A percentile compares a stretch with the other conserved stretches of the same genome.
Evolutionary conservation across 371 early-diverging fungal genomes (phyloP).

Genomic region (Syncephalastrum monosporum): DNA sequence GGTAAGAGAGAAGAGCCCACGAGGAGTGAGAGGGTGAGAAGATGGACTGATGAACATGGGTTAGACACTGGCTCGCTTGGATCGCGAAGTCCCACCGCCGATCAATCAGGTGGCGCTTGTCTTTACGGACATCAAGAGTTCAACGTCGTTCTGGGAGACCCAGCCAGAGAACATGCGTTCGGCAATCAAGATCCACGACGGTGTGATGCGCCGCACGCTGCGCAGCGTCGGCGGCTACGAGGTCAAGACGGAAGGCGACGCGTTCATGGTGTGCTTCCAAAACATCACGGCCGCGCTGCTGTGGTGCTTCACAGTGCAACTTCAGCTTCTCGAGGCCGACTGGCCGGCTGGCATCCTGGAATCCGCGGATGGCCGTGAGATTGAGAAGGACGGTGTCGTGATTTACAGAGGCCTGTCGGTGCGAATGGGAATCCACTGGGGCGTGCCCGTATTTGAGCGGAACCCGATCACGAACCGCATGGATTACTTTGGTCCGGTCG

Average conservation of each 20-base stretch:
- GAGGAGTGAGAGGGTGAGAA: neutral
- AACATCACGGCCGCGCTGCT: conserved; percentile 82
- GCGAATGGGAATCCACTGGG: conserved; percentile 96
- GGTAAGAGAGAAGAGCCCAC: conserved; percentile 24
- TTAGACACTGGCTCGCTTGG: conserved; percentile 64
- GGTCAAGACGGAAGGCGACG: conserved; percentile 98
- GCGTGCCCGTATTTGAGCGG: conserved; percentile 86
- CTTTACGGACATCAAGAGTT: conserved; percentile 96
- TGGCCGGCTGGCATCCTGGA: conserved; percentile 93
- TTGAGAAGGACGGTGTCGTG: conserved; percentile 57
- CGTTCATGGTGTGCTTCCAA: conserved; percentile 94
- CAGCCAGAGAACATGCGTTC: conserved; percentile 85
- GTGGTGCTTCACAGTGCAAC: conserved; percentile 91
- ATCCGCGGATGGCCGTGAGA: conserved; percentile 76
- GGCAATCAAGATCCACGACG: conserved; percentile 89
- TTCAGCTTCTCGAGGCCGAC: conserved; percentile 79
- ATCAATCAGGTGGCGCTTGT: conserved; percentile 85
- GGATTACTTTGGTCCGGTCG: conserved; percentile 97
- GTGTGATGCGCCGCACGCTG: conserved; percentile 81
- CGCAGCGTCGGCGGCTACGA: conserved; percentile 91
- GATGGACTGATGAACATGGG: neutral
- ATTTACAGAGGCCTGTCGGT: conserved; percentile 90
- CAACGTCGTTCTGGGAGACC: conserved; percentile 93
- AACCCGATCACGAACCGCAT: conserved; percentile 91
- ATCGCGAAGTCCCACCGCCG: conserved; percentile 85